phyloP scores from a whole-genome alignment of 345 rosid genomes.

The Syzygium oleosum region DNA sequence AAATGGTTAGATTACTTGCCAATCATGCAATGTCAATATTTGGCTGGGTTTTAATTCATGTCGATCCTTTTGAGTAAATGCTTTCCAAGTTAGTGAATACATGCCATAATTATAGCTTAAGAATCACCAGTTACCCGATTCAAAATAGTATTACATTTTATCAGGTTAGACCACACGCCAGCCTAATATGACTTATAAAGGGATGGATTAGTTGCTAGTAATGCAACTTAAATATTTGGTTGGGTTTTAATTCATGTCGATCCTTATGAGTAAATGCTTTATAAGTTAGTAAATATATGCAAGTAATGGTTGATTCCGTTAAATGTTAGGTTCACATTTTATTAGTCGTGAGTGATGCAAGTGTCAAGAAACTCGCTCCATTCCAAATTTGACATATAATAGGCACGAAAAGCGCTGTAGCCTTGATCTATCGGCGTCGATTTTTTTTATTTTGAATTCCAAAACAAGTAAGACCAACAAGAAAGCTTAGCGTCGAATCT shows the following conservation, averaged over 20 bases:
- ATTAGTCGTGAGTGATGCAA: background rate
- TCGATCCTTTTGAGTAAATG: background rate
- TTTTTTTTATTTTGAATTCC: background rate
- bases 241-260: background rate
- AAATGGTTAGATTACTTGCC: background rate
- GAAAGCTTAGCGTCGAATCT: background rate
- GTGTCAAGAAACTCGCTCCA: background rate
- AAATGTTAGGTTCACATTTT: background rate
- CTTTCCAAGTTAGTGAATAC: background rate
- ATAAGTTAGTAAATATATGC: background rate
- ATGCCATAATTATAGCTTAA: background rate
- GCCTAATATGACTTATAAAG: background rate
- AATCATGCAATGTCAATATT: background rate
- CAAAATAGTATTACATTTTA: background rate
- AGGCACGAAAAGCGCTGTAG: background rate
- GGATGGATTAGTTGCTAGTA: background rate
- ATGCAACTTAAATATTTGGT: background rate
- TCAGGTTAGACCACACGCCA: background rate
- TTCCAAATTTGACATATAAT: background rate
- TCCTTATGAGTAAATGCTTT: background rate
- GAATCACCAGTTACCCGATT: background rate
- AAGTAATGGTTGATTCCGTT: rapidly evolving
- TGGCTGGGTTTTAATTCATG: background rate
- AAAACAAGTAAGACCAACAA: background rate
- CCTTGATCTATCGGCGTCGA: background rate